Evolutionary conservation across 306 rosid species (phyloP).

Genomic region (Glycine tomentella): DNA sequence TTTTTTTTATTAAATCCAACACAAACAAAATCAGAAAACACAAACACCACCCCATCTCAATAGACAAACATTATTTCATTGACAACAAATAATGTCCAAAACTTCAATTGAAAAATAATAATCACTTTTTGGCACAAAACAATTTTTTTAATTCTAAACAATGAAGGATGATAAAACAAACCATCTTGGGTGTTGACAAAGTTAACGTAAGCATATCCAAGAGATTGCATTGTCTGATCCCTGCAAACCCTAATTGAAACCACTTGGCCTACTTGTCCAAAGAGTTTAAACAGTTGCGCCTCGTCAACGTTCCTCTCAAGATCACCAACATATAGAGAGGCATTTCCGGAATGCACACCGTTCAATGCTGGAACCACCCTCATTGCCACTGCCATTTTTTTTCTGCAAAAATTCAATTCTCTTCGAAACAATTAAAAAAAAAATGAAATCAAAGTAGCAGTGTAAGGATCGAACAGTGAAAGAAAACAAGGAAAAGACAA

Average conservation of each 20-base stretch:
- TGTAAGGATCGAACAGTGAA: background rate
- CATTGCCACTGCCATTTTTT: background rate
- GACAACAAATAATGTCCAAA: background rate
- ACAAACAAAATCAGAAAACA: background rate
- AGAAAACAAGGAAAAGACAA: background rate
- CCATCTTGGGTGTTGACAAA: constrained; percentile 69
- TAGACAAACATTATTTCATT: background rate
- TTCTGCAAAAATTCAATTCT: background rate
- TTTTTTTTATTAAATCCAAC: background rate
- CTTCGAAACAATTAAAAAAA: background rate
- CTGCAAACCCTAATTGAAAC: constrained; percentile 82
- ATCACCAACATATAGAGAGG: constrained; percentile 86
- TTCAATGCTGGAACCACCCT: background rate
- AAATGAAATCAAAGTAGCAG: background rate
- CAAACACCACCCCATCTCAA: too few relatives aligned
- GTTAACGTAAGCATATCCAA: constrained; percentile 91
- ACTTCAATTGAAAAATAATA: background rate
- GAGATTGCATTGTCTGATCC: constrained; percentile 64
- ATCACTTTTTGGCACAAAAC: too few relatives aligned
- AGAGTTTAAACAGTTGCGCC: constrained; percentile 72
- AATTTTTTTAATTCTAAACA: background rate
- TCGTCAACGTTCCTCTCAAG: constrained; percentile 75
- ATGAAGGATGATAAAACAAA: background rate
- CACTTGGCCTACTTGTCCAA: constrained; percentile 63
- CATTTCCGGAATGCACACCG: constrained; percentile 48